Conservation (phyloP, 345 rosid genomes). For the Gossypium herbaceum region DNA sequence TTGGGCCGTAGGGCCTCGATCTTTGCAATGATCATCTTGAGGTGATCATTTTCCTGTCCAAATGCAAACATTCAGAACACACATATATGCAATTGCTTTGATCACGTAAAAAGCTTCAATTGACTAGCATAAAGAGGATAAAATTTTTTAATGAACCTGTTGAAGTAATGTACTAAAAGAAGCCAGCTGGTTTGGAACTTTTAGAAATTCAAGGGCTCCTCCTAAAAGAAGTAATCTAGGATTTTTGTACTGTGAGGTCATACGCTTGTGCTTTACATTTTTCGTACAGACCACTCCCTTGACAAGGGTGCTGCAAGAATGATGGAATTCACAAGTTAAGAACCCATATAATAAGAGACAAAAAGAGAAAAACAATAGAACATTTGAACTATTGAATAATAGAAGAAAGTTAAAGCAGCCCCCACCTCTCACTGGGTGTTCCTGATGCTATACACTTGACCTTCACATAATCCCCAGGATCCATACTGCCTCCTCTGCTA, state of each 20-base stretch:
- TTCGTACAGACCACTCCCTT: constrained; percentile 95
- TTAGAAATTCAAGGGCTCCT: constrained; percentile 91
- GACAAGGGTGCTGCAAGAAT: constrained; percentile 58
- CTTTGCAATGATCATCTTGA: constrained; percentile 71
- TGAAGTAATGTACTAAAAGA: constrained; percentile 80
- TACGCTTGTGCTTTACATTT: constrained; percentile 97
- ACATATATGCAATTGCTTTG: neutral
- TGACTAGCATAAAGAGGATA: neutral
- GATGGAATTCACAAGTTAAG: constrained; percentile 18
- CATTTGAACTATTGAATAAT: neutral
- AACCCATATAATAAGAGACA: neutral
- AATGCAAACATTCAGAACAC: constrained; percentile 15
- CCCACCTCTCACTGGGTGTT: constrained; percentile 78
- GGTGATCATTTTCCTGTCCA: constrained; percentile 81
- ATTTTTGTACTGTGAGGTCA: constrained; percentile 92
- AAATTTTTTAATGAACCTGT: constrained; percentile 51
- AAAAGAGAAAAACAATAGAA: neutral
- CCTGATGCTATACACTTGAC: constrained; percentile 93
- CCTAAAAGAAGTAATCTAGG: constrained; percentile 84
- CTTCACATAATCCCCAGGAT: constrained; percentile 90
- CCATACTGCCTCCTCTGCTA: constrained; percentile 98
- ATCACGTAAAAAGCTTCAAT: neutral
- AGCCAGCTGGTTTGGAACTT: constrained; percentile 74
- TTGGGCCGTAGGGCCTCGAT: constrained; percentile 92
- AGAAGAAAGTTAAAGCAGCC: neutral